These are phyloP conservation scores for Fusarium sp. DNA, from an alignment of 2,329 filamentous ascomycete species.

Conservation along the genomic window DNA sequence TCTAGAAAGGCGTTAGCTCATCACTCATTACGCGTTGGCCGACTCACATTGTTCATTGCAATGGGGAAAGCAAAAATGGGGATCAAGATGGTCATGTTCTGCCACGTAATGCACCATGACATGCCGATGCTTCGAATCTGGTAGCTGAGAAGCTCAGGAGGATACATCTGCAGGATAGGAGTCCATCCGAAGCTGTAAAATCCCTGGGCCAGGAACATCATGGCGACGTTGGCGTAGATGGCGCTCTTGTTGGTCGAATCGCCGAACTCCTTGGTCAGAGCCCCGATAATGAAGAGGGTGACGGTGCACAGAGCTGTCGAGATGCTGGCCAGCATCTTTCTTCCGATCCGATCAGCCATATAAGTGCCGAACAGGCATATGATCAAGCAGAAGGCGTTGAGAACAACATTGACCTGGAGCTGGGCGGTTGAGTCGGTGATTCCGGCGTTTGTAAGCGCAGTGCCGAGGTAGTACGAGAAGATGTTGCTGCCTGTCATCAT, in stretches of 20 bases:
- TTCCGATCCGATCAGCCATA: neutral
- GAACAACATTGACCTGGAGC: neutral
- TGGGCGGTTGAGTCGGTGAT: neutral
- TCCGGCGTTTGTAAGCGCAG: neutral
- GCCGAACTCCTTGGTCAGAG: neutral
- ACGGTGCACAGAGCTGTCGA: neutral
- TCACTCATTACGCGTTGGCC: neutral
- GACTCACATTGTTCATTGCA: neutral
- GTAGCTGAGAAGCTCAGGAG: conserved; percentile 2
- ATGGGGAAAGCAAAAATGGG: neutral
- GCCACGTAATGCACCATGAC: conserved; percentile 6
- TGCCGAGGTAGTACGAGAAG: neutral
- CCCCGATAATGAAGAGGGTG: neutral
- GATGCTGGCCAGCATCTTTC: neutral
- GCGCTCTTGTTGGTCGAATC: neutral
- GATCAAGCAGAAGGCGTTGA: neutral
- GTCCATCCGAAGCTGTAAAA: conserved; percentile 7
- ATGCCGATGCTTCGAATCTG: conserved; percentile 8
- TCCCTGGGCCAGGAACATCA: conserved; percentile 3
- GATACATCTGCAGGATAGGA: neutral
- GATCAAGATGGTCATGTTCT: neutral
- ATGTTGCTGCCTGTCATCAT: neutral
- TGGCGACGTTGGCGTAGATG: neutral
- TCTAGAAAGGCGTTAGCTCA: neutral
- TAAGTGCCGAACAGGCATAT: neutral